These are phyloP conservation scores for Emmonsiellopsis sp. DNA, from an alignment of 2,329 filamentous ascomycete genomes.

Conservation along the genomic window DNA sequence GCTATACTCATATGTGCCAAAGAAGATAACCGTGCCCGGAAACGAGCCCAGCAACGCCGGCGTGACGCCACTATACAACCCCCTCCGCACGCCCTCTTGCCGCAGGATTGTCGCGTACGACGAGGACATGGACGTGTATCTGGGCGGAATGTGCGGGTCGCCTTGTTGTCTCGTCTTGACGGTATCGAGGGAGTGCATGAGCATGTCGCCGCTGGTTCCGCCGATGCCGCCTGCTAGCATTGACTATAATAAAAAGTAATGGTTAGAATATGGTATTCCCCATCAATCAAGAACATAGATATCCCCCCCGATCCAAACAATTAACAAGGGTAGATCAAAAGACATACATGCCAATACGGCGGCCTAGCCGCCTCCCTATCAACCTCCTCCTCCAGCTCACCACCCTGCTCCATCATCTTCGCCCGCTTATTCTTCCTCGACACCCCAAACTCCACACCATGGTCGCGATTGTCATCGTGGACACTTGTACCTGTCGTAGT, in stretches of 20 bases:
- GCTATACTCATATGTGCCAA: slow-evolving; percentile 91
- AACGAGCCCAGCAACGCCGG: slow-evolving; percentile 90
- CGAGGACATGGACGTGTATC: slow-evolving; percentile 80
- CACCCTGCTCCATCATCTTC: slow-evolving; percentile 14
- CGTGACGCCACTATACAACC: slow-evolving; percentile 86
- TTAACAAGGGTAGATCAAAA: background rate
- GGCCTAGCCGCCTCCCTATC: slow-evolving; percentile 15
- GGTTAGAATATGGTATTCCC: background rate
- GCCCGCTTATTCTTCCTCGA: slow-evolving; percentile 17
- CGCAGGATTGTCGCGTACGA: slow-evolving; percentile 90
- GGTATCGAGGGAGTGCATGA: slow-evolving; percentile 98
- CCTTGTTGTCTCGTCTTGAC: slow-evolving; percentile 98
- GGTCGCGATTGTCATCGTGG: background rate
- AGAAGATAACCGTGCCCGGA: slow-evolving; percentile 88
- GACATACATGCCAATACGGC: slow-evolving; percentile 14
- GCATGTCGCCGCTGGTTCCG: slow-evolving; percentile 86
- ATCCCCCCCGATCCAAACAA: no score
- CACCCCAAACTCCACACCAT: slow-evolving; percentile 10
- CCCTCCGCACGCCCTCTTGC: slow-evolving; percentile 78
- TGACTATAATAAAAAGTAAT: slow-evolving; percentile 48
- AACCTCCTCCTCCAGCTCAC: slow-evolving; percentile 12
- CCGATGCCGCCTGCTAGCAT: slow-evolving; percentile 94
- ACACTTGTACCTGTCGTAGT: background rate
- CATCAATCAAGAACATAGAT: background rate
- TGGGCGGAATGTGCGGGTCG: slow-evolving; percentile 84